Evolutionary conservation across 1,284 basidiomycete genomes (phyloP).

Genomic region (Xerocomus amazonicus): DNA sequence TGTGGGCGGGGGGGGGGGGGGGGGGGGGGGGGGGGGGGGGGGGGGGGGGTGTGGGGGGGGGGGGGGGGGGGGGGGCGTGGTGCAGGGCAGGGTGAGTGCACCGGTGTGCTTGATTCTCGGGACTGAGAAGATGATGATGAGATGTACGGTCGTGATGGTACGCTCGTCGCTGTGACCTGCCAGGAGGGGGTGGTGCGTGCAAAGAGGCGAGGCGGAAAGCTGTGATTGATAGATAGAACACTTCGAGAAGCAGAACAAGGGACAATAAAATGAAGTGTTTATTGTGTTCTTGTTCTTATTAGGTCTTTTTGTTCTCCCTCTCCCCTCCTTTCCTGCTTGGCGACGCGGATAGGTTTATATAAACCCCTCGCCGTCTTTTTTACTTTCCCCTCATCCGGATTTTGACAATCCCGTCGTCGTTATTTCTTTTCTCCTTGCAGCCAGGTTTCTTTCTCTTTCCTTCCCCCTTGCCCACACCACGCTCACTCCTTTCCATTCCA

Average conservation of each 20-base stretch:
- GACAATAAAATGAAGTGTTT: slow-evolving; percentile 19
- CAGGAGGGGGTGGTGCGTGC: slow-evolving; percentile 83
- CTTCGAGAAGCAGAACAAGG: slow-evolving; percentile 26
- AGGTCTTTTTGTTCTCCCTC: slow-evolving; percentile 25
- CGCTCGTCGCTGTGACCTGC: slow-evolving; percentile 70
- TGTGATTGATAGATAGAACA: slow-evolving; percentile 14
- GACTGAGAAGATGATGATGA: slow-evolving; percentile 48
- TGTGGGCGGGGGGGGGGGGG: slow-evolving; percentile 11
- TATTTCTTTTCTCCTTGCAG: slow-evolving; percentile 18
- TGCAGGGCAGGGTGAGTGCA: slow-evolving; percentile 66
- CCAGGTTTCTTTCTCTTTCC: slow-evolving; percentile 24
- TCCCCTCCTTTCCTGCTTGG: slow-evolving; percentile 24
- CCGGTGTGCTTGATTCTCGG: neutral
- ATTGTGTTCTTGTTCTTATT: slow-evolving; percentile 31
- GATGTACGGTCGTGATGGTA: slow-evolving; percentile 73
- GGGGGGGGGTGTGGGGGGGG: slow-evolving; percentile 11
- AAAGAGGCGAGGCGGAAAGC: slow-evolving; percentile 40
- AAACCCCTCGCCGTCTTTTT: slow-evolving; percentile 15
- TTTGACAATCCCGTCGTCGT: slow-evolving; percentile 34
- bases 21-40: slow-evolving; percentile 12
- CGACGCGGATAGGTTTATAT: slow-evolving; percentile 24
- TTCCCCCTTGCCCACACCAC: neutral
- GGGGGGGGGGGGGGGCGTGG: slow-evolving; percentile 71
- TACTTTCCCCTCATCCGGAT: slow-evolving; percentile 24
- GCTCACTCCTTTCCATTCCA: slow-evolving; percentile 15